Conservation (phyloP, 345 rosid species). For the Ailanthus altissimus region DNA sequence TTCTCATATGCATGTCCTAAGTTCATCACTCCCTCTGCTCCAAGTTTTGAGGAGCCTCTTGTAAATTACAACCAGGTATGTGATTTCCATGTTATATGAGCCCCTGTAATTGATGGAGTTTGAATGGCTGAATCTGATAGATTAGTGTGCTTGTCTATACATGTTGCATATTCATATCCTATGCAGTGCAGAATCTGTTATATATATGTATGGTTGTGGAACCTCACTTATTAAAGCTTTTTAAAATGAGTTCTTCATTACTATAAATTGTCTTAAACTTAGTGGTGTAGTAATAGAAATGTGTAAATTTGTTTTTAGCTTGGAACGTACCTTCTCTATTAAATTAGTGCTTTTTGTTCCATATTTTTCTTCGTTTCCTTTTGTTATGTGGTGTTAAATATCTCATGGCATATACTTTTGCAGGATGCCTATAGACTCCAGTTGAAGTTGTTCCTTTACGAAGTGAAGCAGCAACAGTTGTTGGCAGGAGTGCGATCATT, state of each 20-base stretch:
- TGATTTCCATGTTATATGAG: neutral
- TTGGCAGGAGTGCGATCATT: constrained; percentile 79
- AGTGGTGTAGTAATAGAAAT: neutral
- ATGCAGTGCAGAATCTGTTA: neutral
- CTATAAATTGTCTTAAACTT: neutral
- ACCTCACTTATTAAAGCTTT: neutral
- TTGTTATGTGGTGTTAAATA: neutral
- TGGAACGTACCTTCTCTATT: neutral
- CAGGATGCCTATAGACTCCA: constrained; percentile 98
- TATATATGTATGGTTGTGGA: neutral
- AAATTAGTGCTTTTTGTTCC: neutral
- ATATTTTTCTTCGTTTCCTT: neutral
- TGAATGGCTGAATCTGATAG: no score
- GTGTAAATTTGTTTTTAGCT: neutral
- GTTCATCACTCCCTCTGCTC: constrained; percentile 93
- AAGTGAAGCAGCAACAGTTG: constrained; percentile 93
- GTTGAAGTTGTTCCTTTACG: constrained; percentile 89
- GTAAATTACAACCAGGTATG: constrained; percentile 93
- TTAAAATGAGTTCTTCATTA: neutral
- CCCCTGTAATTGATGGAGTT: neutral
- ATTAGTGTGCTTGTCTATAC: neutral
- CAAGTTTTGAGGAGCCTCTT: constrained; percentile 92
- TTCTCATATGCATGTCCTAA: constrained; percentile 99
- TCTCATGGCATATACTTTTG: neutral
- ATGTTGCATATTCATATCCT: no score